Evolutionary conservation across 371 early-diverging fungal genomes (phyloP).

Genomic region (Mortierella sp.): DNA sequence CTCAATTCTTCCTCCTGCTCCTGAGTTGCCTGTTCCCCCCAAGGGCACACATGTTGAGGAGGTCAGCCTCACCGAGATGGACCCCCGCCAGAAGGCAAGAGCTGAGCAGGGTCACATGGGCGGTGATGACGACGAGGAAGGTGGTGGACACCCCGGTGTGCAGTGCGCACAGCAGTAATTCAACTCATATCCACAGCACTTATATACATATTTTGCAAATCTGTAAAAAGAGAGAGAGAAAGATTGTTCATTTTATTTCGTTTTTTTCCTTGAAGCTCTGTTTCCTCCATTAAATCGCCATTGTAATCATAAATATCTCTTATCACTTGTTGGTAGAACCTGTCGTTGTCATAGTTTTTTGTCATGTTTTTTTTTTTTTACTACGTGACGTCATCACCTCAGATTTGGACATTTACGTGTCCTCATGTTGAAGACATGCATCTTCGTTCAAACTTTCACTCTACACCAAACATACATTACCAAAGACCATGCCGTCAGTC

Average conservation of each 20-base stretch:
- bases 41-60: constrained; percentile 74
- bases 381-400: too few species aligned
- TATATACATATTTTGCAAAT: constrained; percentile 12
- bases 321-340: background rate
- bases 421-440: background rate
- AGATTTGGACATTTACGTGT: constrained; percentile 1
- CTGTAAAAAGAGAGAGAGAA: constrained; percentile 10
- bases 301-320: constrained; percentile 8
- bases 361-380: too few species aligned
- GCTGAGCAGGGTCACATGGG: constrained; percentile 68
- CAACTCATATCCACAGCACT: background rate
- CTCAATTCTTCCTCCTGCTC: constrained; percentile 72
- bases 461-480: background rate
- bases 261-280: background rate
- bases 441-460: background rate
- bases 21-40: constrained; percentile 59
- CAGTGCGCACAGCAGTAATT: constrained; percentile 93
- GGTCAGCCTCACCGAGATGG: constrained; percentile 81
- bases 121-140: constrained; percentile 76
- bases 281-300: constrained; percentile 6
- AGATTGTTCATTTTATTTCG: background rate
- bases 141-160: constrained; percentile 79
- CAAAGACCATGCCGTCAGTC: constrained; percentile 40
- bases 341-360: too few species aligned
- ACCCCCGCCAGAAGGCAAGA: constrained; percentile 77